Conservation (phyloP, 1,139 yeast species). For the Yamadazyma taylorii region DNA sequence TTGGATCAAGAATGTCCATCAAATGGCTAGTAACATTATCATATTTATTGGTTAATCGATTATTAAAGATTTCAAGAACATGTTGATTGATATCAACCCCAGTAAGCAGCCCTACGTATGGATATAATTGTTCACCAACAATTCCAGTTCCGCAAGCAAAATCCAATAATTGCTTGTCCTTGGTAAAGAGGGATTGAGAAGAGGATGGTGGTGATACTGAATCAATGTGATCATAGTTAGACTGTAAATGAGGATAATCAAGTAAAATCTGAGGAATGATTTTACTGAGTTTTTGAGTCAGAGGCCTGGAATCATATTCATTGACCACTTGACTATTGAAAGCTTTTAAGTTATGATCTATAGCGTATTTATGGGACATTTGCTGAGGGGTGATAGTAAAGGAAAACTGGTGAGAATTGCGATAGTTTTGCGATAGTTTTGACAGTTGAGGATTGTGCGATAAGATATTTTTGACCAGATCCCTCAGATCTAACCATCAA, state of each 20-base stretch:
- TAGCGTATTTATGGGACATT: conserved; percentile 20
- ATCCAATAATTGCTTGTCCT: conserved; percentile 34
- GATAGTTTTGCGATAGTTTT: too few relatives aligned
- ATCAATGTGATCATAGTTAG: background rate
- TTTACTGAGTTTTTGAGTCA: conserved; percentile 3
- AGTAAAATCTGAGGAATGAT: conserved; percentile 5
- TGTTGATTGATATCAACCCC: conserved; percentile 40
- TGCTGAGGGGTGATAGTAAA: too few relatives aligned
- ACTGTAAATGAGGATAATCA: conserved; percentile 4
- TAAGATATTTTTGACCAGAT: too few relatives aligned
- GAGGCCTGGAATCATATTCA: conserved; percentile 5
- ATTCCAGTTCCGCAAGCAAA: conserved; percentile 50
- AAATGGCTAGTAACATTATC: conserved; percentile 5
- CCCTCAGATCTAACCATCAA: too few relatives aligned
- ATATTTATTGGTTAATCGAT: conserved; percentile 12
- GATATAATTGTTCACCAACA: conserved; percentile 29
- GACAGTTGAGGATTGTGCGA: too few relatives aligned
- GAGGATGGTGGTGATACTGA: conserved; percentile 15
- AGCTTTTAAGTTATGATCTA: conserved; percentile 24
- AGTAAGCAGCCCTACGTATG: conserved; percentile 26
- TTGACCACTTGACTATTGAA: conserved; percentile 13
- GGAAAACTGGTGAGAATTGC: too few relatives aligned
- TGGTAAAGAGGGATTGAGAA: conserved; percentile 23
- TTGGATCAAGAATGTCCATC: conserved; percentile 29
- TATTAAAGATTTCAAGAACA: conserved; percentile 26